Conservation (phyloP, 441 rosid genomes). For the Syzygium malaccense region DNA sequence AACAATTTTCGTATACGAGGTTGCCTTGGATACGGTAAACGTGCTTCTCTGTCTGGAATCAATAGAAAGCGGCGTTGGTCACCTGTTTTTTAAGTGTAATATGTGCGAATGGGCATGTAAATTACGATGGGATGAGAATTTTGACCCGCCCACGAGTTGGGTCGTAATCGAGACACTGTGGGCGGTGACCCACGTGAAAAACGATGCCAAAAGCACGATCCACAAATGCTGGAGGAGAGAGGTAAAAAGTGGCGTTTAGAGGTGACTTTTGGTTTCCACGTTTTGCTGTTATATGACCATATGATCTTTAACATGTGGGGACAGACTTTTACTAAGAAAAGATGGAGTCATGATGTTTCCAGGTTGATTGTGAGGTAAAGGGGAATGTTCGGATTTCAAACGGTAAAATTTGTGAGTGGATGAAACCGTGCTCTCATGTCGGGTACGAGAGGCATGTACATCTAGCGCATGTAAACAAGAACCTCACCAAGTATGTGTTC, state of each 20-base stretch:
- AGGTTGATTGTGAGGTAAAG: neutral
- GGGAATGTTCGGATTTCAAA: neutral
- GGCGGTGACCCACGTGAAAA: neutral
- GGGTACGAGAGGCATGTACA: neutral
- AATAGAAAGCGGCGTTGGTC: too few relatives aligned
- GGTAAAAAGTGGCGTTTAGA: neutral
- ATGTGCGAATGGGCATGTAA: neutral
- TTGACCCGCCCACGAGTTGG: neutral
- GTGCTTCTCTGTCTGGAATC: too few relatives aligned
- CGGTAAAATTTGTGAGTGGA: accelerated
- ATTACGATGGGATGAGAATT: neutral
- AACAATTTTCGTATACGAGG: too few relatives aligned
- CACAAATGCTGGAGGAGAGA: neutral
- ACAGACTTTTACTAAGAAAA: neutral
- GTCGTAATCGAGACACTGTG: neutral
- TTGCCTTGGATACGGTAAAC: too few relatives aligned
- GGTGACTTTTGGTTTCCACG: neutral
- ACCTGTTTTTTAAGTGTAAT: too few relatives aligned
- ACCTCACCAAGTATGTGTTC: neutral
- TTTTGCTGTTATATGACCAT: neutral
- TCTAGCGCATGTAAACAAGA: neutral
- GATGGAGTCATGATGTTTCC: neutral
- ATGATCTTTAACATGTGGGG: neutral
- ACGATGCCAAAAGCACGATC: neutral
- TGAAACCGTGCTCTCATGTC: neutral